phyloP scores from a whole-genome alignment of 1,284 basidiomycete genomes.

The Tausonia pullulans region DNA sequence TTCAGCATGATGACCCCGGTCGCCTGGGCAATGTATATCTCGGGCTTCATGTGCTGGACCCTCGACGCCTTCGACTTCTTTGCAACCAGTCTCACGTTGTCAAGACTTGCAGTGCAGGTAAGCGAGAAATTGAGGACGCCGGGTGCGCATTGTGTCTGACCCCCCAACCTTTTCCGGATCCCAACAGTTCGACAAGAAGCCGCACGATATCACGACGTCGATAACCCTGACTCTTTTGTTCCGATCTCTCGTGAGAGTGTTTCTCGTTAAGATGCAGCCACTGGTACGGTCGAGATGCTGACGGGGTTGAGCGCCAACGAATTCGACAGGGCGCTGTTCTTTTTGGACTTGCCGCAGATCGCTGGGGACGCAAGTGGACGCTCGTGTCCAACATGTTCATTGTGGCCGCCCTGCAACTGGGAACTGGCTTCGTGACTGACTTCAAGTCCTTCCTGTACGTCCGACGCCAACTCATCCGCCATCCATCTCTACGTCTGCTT shows the following conservation, averaged over 20 bases:
- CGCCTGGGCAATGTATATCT: not conserved
- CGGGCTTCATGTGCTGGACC: slow-evolving; percentile 1
- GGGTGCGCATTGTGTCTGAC: not conserved
- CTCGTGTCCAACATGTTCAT: slow-evolving; percentile 64
- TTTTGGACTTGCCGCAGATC: slow-evolving; percentile 40
- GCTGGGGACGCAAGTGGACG: slow-evolving; percentile 76
- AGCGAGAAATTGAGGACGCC: too few relatives aligned
- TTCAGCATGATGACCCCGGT: slow-evolving; percentile 3
- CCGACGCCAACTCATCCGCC: too few relatives aligned
- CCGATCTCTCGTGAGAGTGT: slow-evolving; percentile 49
- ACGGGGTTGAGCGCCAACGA: too few relatives aligned
- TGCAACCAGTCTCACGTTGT: slow-evolving; percentile 55
- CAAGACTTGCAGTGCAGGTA: not conserved
- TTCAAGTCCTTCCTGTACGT: slow-evolving; percentile 37
- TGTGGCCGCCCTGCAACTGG: slow-evolving; percentile 65
- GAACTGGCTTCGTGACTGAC: slow-evolving; percentile 42
- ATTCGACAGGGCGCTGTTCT: slow-evolving; percentile 50
- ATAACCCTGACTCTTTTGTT: slow-evolving; percentile 90
- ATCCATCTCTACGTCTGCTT: slow-evolving; percentile 17
- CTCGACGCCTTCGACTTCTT: slow-evolving; percentile 55
- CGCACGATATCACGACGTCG: slow-evolving; percentile 36
- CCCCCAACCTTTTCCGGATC: slow-evolving; percentile 35
- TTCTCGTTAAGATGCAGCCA: too few relatives aligned
- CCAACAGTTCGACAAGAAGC: slow-evolving; percentile 27
- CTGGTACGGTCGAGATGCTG: too few relatives aligned